Evolutionary conservation across 108 stramenopile species (phyloP).

Genomic region (Cyclostephanos tholiformis): DNA sequence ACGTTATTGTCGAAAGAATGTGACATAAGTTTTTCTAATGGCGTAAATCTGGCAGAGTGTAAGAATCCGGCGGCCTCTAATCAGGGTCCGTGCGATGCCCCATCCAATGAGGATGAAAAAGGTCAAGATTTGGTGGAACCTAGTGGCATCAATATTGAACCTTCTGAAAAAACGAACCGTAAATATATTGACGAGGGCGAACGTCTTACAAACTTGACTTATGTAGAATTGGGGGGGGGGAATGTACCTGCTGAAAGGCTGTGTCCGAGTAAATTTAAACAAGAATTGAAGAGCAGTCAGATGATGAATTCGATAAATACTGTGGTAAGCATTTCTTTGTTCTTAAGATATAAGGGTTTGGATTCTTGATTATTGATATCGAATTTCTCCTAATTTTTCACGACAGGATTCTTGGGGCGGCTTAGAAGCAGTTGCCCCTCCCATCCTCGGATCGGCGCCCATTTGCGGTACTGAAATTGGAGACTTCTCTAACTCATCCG

Average conservation of each 20-base stretch:
- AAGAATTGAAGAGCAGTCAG: slow-evolving; percentile 4
- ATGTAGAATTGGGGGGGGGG: background rate
- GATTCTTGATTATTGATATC: background rate
- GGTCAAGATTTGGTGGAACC: background rate
- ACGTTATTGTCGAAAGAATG: background rate
- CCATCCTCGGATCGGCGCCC: background rate
- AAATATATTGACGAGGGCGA: background rate
- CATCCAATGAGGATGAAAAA: background rate
- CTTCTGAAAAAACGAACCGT: background rate
- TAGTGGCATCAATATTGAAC: background rate
- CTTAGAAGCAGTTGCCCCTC: background rate
- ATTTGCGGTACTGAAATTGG: background rate
- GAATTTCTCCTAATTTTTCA: background rate
- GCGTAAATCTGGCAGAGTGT: background rate
- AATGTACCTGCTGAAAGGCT: background rate
- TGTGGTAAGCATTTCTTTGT: slow-evolving; percentile 15
- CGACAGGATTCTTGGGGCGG: slow-evolving; percentile 13
- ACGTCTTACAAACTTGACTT: background rate
- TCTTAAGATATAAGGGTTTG: background rate
- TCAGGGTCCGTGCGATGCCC: too few relatives aligned
- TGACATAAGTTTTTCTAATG: background rate
- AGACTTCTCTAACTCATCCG: background rate
- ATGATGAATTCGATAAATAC: slow-evolving; percentile 21
- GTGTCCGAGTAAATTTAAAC: background rate
- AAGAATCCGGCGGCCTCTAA: too few relatives aligned